phyloP scores from a whole-genome alignment of 83 land plant species.

The Thuja plicata region DNA sequence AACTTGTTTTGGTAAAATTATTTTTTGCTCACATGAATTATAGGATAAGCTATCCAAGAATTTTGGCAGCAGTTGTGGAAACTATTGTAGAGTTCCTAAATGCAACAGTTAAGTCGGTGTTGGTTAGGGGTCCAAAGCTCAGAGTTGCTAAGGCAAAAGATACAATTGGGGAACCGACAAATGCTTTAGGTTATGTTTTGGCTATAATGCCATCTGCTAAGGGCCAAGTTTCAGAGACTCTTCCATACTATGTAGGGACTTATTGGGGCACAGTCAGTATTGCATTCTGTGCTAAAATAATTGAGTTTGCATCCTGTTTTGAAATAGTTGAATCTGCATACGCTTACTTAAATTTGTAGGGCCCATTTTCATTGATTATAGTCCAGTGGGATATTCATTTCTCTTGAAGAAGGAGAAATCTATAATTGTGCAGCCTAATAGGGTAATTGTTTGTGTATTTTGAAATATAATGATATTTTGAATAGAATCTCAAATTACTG shows the following conservation, averaged over 20 bases:
- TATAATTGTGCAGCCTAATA: constrained; percentile 53
- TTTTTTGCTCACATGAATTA: not conserved
- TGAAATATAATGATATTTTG: no score
- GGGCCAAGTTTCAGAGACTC: no score
- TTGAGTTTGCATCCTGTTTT: no score
- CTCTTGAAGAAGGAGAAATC: no score
- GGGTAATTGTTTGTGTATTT: constrained; percentile 55
- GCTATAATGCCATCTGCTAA: constrained; percentile 79
- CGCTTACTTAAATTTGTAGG: constrained; percentile 64
- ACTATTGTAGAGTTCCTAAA: constrained; percentile 46
- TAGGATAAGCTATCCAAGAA: constrained; percentile 36
- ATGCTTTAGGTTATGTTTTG: constrained; percentile 49
- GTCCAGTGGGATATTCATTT: constrained; percentile 74
- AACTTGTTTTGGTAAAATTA: not conserved
- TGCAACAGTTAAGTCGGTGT: constrained; percentile 58
- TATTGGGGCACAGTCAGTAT: constrained; percentile 75
- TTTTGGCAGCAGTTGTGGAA: constrained; percentile 56
- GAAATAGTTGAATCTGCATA: constrained; percentile 78
- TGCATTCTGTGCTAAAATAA: constrained; percentile 37
- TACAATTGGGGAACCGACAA: constrained; percentile 45
- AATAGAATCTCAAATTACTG: no score
- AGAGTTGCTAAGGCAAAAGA: constrained; percentile 40
- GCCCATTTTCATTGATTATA: constrained; percentile 69
- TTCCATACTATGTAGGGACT: constrained; percentile 59
- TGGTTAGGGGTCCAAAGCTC: constrained; percentile 57